phyloP scores from a whole-genome alignment of 345 rosid species.

The Aquilaria yunnanensis region DNA sequence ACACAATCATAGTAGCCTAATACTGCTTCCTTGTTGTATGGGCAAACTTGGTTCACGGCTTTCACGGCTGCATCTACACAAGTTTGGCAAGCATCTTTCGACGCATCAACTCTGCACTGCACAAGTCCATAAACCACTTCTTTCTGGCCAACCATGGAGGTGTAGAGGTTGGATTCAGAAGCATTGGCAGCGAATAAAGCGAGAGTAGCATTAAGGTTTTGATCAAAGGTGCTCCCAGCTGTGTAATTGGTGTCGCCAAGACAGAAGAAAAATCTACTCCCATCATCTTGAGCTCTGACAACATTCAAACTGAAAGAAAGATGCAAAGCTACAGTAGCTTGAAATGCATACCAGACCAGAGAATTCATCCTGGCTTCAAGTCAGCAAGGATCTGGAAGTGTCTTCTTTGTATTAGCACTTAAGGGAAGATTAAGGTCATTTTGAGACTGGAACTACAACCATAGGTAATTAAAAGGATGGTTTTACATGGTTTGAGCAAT shows the following conservation, averaged over 20 bases:
- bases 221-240: conserved; percentile 15
- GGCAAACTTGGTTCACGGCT: conserved; percentile 17
- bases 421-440: too few species aligned
- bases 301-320: conserved; percentile 1
- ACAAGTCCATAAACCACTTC: conserved; percentile 19
- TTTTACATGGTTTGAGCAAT: too few species aligned
- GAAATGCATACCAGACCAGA: not conserved
- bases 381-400: too few species aligned
- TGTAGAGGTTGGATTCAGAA: conserved; percentile 17
- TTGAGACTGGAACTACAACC: too few species aligned
- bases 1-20: conserved; percentile 15
- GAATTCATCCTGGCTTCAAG: conserved; percentile 3
- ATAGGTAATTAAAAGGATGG: too few species aligned
- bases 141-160: conserved; percentile 10
- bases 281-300: not conserved
- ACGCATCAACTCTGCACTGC: conserved; percentile 22
- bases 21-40: conserved; percentile 23
- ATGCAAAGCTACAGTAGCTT: not conserved
- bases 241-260: conserved; percentile 15
- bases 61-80: conserved; percentile 12
- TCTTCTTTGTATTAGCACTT: too few species aligned
- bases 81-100: conserved; percentile 20
- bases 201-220: conserved; percentile 18
- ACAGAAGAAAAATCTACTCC: conserved; percentile 5
- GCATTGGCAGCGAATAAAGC: conserved; percentile 21